Conservation (phyloP, 768 basidiomycete genomes). For the Hygrophorus russula region DNA sequence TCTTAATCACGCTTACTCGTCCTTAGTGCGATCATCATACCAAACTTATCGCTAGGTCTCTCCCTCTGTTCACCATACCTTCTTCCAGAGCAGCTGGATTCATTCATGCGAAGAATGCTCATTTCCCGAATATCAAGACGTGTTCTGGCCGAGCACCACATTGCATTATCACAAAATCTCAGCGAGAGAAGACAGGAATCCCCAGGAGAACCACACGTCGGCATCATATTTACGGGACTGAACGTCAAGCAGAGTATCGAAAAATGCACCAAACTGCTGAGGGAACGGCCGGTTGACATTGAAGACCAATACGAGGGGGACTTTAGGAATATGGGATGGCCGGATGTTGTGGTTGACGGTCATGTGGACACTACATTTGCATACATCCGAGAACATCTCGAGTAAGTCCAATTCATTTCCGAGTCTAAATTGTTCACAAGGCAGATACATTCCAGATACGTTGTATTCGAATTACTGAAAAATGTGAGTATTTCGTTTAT, state of each 20-base stretch:
- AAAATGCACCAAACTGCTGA: slow-evolving; percentile 50
- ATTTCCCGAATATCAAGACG: slow-evolving; percentile 83
- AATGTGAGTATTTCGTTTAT: slow-evolving; percentile 42
- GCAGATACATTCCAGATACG: slow-evolving; percentile 40
- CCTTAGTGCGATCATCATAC: slow-evolving; percentile 62
- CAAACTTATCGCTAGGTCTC: slow-evolving; percentile 70
- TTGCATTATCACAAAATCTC: slow-evolving; percentile 61
- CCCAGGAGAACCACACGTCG: slow-evolving; percentile 52
- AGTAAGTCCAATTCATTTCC: slow-evolving; percentile 33
- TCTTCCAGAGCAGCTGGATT: slow-evolving; percentile 66
- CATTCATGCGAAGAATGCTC: slow-evolving; percentile 87
- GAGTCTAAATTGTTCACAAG: slow-evolving; percentile 1
- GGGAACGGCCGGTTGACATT: slow-evolving; percentile 31
- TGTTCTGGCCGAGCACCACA: slow-evolving; percentile 83
- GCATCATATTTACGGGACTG: slow-evolving; percentile 74
- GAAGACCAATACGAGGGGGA: slow-evolving; percentile 24
- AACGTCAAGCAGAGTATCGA: slow-evolving; percentile 61
- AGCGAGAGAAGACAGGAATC: slow-evolving; percentile 22
- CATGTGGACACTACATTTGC: slow-evolving; percentile 60
- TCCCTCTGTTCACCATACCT: slow-evolving; percentile 78
- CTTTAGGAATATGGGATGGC: slow-evolving; percentile 29
- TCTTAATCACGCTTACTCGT: slow-evolving; percentile 5
- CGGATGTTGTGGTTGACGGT: slow-evolving; percentile 64
- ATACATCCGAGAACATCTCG: slow-evolving; percentile 81
- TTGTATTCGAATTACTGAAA: slow-evolving; percentile 83